Evolutionary conservation across 192 early-diverging fungal species (phyloP), one percentile per base, ranked within the genome.

Genomic region (Geranomyces michiganensis): DNA sequence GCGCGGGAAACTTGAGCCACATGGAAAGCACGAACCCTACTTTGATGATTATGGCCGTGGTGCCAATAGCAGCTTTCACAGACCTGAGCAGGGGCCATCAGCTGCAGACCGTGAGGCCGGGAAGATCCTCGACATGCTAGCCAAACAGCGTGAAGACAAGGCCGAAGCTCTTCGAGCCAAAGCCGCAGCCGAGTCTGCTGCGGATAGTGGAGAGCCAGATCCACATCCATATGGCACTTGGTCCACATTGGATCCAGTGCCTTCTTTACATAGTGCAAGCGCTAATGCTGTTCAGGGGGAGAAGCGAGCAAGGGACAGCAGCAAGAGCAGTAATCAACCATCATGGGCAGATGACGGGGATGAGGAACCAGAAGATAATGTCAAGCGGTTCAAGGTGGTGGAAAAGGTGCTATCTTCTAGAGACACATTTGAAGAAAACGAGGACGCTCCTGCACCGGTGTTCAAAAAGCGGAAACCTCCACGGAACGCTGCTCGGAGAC

Each of bases 401-500:
- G 70, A 72, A 48, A 72, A 72, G 27, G 33, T 43, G 6, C 13
- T 65, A 8, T 64, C 43, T 45, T 13, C 27, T 13, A 29, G 12
- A 29, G 51, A 15, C 51, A 60, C 31, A 8, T 31, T n/a, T 21
- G 68, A n/a, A 19, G 56, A 62, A 12, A 36, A 0, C 21, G 14
- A 33, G 12, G 67, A 41, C 26, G 5, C 48, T 7, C 26, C 68
- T 9, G 32, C 62, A 15, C 36, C 70, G 8, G 58, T 43, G 3
- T 72, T 72, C 44, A 72, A 72, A 55, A 72, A 72, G 48, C 70
- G 70, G 70, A 72, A 72, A 44, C 17, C 64, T 27, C 21, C 58
- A 29, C 21, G 58, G 36, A 41, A 10, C 58, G 6, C 51, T 53
- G 51, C 51, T 2, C 51, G 51, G 51, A 53, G 24, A 15, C 51